Base-by-base conservation (phyloP, 2,329 filamentous ascomycete genomes). In the Fusarium sp. region DNA sequence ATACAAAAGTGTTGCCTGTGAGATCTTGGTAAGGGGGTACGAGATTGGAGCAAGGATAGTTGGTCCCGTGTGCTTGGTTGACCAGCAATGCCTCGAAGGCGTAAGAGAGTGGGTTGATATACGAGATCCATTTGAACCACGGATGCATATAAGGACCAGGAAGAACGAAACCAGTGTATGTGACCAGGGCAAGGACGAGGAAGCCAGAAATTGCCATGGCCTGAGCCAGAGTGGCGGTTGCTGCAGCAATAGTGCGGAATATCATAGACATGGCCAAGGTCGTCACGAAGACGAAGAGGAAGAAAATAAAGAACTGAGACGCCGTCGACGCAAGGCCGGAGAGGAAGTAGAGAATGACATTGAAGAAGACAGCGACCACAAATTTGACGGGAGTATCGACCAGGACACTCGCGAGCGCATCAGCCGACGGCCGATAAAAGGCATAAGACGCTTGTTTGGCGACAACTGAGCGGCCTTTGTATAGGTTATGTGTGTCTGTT, bases 271-370 rank as follows among this genome's bases (percentile, higher is more conserved):
- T 56, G 3, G 53, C 53, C 10, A 56, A n/a, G 5, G 53, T 56
- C 3, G 53, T 56, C 10, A 86, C 91, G 89, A 94, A 94, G 71
- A 89, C 85, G 68, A 95, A 84, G 0, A 92, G 3, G 87, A 89
- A 96, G 80, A 68, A 92, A 85, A 81, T 91, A 95, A 68, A 93
- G 84, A 80, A 96, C 95, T 82, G 94, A 95, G 3, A 88, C 81
- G 3, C 85, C 87, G 0, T 92, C 82, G 55, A 88, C 85, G 41
- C 91, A 9, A 89, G 78, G 2, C 82, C 82, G 2, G 84, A 76
- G 70, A 90, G 74, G 72, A 89, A 90, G 77, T 90, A 90, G 8
- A 89, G 76, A n/a, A 86, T 80, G 8, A 88, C 55, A 70, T 89
- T 88, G 79, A 89, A 89, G 10, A 79, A 71, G 3, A 81, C 73